Percentiles rank a stretch among this genome's conserved stretches.
phyloP scores from a whole-genome alignment of 306 rosid genomes.

The Cyclanthera cordifolia region DNA sequence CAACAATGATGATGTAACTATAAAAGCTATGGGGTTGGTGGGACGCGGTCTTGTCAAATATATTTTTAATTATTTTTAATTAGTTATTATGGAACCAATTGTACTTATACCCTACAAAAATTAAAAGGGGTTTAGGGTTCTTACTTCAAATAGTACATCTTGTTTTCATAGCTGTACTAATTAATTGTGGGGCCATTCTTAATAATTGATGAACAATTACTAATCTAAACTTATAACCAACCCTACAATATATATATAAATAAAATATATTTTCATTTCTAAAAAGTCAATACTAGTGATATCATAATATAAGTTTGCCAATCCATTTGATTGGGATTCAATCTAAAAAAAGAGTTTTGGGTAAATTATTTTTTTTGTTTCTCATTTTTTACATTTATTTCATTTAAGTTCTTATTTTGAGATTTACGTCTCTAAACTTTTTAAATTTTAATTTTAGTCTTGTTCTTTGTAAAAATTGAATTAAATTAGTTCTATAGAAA shows the following conservation, averaged over 20 bases:
- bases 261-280: too few relatives aligned
- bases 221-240: background rate
- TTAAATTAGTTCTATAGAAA: too few relatives aligned
- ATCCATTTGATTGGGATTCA: too few relatives aligned
- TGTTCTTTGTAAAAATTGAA: too few relatives aligned
- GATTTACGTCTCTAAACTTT: too few relatives aligned
- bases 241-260: background rate
- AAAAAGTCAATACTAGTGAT: too few relatives aligned
- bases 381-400: too few relatives aligned
- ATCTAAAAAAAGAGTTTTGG: too few relatives aligned
- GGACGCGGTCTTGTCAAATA: background rate
- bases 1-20: background rate
- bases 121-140: background rate
- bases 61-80: background rate
- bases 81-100: background rate
- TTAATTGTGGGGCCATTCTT: background rate
- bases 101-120: background rate
- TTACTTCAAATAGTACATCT: background rate
- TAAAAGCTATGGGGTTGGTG: background rate
- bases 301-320: too few relatives aligned
- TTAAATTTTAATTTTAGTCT: too few relatives aligned
- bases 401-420: too few relatives aligned
- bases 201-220: background rate
- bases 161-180: background rate
- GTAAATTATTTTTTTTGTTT: too few relatives aligned